Evolutionary conservation across 805 yeast species (phyloP).

Genomic region (Starmerella kuoi): DNA sequence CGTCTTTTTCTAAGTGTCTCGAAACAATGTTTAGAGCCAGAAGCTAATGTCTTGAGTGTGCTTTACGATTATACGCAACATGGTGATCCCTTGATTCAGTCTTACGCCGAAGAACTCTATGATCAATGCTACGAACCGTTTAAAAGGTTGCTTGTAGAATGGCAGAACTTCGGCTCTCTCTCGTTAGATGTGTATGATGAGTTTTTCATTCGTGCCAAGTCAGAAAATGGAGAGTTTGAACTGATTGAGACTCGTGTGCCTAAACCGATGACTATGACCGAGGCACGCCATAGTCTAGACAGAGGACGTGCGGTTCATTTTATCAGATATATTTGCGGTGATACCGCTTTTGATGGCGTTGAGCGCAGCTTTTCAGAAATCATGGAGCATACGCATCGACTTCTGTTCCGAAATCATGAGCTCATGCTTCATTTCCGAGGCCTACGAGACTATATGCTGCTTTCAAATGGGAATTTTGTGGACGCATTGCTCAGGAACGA

Average conservation of each 20-base stretch:
- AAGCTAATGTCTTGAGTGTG: conserved; percentile 39
- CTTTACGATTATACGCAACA: conserved; percentile 41
- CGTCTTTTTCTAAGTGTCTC: conserved; percentile 43
- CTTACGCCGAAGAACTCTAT: conserved; percentile 37
- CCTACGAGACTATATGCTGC: conserved; percentile 53
- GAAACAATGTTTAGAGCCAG: conserved; percentile 24
- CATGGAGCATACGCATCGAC: conserved; percentile 38
- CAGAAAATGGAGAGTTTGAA: conserved; percentile 15
- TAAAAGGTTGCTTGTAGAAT: conserved; percentile 43
- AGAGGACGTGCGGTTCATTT: conserved; percentile 65
- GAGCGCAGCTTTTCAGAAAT: conserved; percentile 55
- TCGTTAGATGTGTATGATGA: conserved; percentile 39
- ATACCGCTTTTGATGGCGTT: conserved; percentile 43
- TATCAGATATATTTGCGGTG: conserved; percentile 52
- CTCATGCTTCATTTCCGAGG: conserved; percentile 45
- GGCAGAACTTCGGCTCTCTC: conserved; percentile 62
- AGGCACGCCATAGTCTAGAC: conserved; percentile 27
- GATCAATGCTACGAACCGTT: conserved; percentile 45
- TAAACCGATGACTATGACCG: conserved; percentile 26
- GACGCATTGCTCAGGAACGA: conserved; percentile 39
- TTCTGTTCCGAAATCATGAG: conserved; percentile 40
- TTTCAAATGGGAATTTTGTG: conserved; percentile 75
- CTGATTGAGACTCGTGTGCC: conserved; percentile 30
- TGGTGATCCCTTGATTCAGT: conserved; percentile 49
- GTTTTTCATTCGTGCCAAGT: conserved; percentile 39